Conservation (phyloP, 2,329 filamentous ascomycete species). For the Xylariaceae sp. region DNA sequence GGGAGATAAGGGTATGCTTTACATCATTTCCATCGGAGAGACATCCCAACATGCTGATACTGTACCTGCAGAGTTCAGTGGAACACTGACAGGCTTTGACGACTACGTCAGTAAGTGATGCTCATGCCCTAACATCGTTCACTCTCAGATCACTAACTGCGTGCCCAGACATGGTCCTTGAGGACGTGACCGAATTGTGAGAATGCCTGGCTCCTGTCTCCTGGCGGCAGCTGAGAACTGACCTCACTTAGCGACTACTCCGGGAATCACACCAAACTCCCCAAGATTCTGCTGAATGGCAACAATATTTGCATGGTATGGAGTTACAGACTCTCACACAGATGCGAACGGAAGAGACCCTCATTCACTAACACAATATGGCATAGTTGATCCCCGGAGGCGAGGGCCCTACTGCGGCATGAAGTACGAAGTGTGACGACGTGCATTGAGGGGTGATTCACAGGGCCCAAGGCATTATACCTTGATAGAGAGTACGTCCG, state of each 20-base stretch:
- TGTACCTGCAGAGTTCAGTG: slow-evolving; percentile 74
- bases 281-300: slow-evolving; percentile 93
- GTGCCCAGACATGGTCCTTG: slow-evolving; percentile 85
- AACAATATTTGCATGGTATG: slow-evolving; percentile 99
- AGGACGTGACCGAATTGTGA: slow-evolving; percentile 96
- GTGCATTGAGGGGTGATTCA: too few species aligned
- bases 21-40: neutral
- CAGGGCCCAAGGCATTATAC: too few species aligned
- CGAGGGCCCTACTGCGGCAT: slow-evolving; percentile 58
- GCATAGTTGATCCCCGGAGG: slow-evolving; percentile 72
- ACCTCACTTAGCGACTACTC: slow-evolving; percentile 73
- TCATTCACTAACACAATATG: slow-evolving; percentile 9
- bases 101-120: slow-evolving; percentile 97
- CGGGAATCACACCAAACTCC: slow-evolving; percentile 80
- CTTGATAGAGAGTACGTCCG: too few species aligned
- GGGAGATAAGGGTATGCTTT: slow-evolving; percentile 80
- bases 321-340: neutral
- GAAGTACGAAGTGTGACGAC: slow-evolving; percentile 2
- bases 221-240: slow-evolving; percentile 17
- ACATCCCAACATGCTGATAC: neutral
- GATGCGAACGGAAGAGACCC: neutral
- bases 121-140: neutral
- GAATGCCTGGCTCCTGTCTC: neutral
- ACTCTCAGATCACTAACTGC: neutral
- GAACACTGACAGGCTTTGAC: slow-evolving; percentile 91